Evolutionary conservation across 257 asterid genomes (phyloP).

Genomic region (Solanum pimpinellifolium): DNA sequence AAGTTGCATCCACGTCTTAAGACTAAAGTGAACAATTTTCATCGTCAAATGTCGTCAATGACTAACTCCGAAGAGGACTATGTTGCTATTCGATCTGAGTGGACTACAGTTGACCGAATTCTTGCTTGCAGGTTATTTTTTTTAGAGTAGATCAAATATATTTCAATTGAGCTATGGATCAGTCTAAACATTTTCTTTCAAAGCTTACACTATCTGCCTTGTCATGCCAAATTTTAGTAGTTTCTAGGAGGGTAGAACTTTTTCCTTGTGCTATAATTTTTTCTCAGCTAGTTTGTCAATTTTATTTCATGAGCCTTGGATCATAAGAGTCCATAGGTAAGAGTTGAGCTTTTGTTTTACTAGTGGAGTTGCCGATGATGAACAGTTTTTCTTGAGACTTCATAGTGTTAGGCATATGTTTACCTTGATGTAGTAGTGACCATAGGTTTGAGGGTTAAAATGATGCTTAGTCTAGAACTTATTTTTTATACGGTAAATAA

Average conservation of each 20-base stretch:
- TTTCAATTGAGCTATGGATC: background rate
- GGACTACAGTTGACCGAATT: conserved; percentile 93
- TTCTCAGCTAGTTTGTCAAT: background rate
- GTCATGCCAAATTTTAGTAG: background rate
- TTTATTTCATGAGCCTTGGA: background rate
- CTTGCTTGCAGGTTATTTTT: conserved; percentile 72
- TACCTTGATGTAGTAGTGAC: background rate
- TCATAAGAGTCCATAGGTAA: background rate
- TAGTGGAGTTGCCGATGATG: background rate
- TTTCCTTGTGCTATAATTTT: background rate
- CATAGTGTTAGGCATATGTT: background rate
- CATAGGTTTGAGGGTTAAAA: background rate
- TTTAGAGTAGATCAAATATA: background rate
- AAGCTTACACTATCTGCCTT: background rate
- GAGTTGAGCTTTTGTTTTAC: background rate
- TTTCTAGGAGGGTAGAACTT: background rate
- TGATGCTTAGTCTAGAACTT: background rate
- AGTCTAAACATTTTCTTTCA: background rate
- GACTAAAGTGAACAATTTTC: conserved; percentile 80
- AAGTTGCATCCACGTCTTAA: conserved; percentile 83
- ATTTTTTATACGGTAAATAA: background rate
- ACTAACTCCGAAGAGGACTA: conserved; percentile 48
- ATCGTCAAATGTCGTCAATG: conserved; percentile 58
- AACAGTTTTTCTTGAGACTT: background rate
- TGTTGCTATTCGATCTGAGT: conserved; percentile 82